Percentiles rank a stretch among this genome's conserved stretches.
Evolutionary conservation across 345 rosid species (phyloP).

Genomic region (Dimocarpus longan): DNA sequence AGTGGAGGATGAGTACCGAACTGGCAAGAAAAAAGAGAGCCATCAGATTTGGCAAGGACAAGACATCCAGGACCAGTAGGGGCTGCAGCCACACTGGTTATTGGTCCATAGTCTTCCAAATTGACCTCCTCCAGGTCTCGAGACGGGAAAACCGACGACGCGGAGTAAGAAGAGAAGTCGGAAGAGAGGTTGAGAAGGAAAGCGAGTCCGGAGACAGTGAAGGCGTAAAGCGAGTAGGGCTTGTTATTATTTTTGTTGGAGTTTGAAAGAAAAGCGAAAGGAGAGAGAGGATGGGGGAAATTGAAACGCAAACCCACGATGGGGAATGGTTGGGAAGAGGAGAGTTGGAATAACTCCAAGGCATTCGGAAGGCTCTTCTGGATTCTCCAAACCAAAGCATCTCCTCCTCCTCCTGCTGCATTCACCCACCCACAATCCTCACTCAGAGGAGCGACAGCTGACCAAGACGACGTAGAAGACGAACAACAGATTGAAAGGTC

Average conservation of each 20-base stretch:
- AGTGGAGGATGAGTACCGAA: conserved; percentile 52
- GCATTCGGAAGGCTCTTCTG: conserved; percentile 43
- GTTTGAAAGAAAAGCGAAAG: conserved; percentile 62
- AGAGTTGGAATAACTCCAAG: conserved; percentile 70
- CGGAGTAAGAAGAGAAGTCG: conserved; percentile 39
- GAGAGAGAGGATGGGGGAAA: conserved; percentile 63
- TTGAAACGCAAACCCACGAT: conserved; percentile 59
- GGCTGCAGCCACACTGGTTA: conserved; percentile 60
- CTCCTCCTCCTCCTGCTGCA: too few species aligned
- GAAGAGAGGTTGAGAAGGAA: conserved; percentile 56
- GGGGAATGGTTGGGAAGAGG: conserved; percentile 49
- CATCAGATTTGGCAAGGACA: conserved; percentile 68
- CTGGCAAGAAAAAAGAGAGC: conserved; percentile 62
- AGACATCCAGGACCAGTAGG: conserved; percentile 60
- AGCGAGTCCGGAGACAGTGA: conserved; percentile 70
- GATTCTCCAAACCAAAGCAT: conserved; percentile 47
- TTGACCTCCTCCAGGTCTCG: conserved; percentile 53
- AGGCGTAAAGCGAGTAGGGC: conserved; percentile 51
- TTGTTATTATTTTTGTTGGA: background rate
- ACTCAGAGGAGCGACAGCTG: conserved; percentile 39
- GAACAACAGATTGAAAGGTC: conserved; percentile 56
- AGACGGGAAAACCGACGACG: conserved; percentile 47
- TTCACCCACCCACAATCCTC: conserved; percentile 41
- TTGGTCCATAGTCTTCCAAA: conserved; percentile 40
- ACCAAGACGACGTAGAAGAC: background rate